Evolutionary conservation across 352 stramenopile genomes (phyloP).

Genomic region (Thraustochytrium sp.): DNA sequence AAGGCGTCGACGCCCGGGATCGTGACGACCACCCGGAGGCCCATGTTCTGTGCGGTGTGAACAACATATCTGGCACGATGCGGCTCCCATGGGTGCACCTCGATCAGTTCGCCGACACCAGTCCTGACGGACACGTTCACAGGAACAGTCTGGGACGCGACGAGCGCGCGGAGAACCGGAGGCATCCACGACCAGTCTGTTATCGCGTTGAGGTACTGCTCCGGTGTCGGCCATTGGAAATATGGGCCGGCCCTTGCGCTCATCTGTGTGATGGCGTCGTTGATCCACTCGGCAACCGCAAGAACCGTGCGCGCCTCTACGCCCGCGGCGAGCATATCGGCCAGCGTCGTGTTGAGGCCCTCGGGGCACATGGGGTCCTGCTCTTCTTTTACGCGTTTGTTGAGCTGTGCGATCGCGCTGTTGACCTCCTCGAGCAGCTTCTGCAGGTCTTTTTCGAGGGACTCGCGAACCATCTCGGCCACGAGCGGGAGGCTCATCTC

Average conservation of each 20-base stretch:
- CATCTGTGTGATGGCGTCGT: not conserved
- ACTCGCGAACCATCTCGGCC: not conserved
- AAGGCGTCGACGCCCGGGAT: not conserved
- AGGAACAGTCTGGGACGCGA: not conserved
- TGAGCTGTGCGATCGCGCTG: not conserved
- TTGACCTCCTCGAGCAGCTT: not conserved
- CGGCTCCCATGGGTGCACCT: not conserved
- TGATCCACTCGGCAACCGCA: not conserved
- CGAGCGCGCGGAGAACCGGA: not conserved
- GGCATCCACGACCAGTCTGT: not conserved
- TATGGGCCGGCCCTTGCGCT: not conserved
- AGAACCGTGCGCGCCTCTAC: not conserved
- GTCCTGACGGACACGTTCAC: not conserved
- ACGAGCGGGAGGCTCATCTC: not conserved
- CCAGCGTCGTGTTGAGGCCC: not conserved
- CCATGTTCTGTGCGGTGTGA: not conserved
- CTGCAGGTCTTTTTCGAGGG: not conserved
- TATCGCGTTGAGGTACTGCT: not conserved
- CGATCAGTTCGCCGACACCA: not conserved
- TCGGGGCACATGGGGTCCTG: not conserved
- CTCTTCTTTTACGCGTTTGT: not conserved
- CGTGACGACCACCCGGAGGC: not conserved
- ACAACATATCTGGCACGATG: not conserved
- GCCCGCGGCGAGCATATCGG: not conserved
- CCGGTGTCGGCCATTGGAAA: not conserved